Percentiles rank a stretch among this genome's conserved stretches.
These are phyloP conservation scores for Solanum virginianum DNA, from an alignment of 257 asterid species.

Conservation along the genomic window DNA sequence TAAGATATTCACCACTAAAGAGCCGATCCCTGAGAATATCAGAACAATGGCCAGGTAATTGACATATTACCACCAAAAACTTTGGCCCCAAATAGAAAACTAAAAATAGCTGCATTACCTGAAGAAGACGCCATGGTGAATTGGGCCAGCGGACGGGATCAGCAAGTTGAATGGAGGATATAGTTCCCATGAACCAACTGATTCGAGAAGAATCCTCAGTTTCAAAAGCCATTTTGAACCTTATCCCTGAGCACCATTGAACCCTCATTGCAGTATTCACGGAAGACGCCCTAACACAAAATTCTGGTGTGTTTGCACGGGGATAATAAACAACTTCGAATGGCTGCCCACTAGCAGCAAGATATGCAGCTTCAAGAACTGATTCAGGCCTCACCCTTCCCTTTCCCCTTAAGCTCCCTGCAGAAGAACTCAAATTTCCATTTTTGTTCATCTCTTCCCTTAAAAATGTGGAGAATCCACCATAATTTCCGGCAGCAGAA, in stretches of 20 bases:
- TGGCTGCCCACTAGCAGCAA: conserved; percentile 46
- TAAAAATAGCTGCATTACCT: conserved; percentile 24
- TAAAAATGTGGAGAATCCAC: conserved; percentile 25
- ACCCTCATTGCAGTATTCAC: conserved; percentile 41
- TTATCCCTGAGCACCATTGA: conserved; percentile 54
- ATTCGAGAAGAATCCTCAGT: conserved; percentile 59
- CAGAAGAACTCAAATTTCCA: conserved; percentile 15
- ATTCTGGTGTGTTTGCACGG: conserved; percentile 53
- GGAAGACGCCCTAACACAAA: conserved; percentile 44
- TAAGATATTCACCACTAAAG: background rate
- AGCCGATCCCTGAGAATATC: background rate
- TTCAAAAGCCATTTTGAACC: conserved; percentile 70
- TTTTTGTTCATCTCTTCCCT: conserved; percentile 32
- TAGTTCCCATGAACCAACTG: conserved; percentile 66
- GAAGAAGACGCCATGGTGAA: conserved; percentile 58
- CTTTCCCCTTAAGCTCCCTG: conserved; percentile 15
- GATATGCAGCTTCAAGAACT: conserved; percentile 38
- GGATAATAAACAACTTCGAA: conserved; percentile 51
- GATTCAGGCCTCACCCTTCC: conserved; percentile 37
- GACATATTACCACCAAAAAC: background rate
- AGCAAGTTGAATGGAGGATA: conserved; percentile 36
- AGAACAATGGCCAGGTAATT: background rate
- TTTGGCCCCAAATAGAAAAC: background rate
- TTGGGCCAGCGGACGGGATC: conserved; percentile 55
- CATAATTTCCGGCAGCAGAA: conserved; percentile 22